Conservation (phyloP, 2,329 filamentous ascomycete genomes). For the Thelonectria blattea region DNA sequence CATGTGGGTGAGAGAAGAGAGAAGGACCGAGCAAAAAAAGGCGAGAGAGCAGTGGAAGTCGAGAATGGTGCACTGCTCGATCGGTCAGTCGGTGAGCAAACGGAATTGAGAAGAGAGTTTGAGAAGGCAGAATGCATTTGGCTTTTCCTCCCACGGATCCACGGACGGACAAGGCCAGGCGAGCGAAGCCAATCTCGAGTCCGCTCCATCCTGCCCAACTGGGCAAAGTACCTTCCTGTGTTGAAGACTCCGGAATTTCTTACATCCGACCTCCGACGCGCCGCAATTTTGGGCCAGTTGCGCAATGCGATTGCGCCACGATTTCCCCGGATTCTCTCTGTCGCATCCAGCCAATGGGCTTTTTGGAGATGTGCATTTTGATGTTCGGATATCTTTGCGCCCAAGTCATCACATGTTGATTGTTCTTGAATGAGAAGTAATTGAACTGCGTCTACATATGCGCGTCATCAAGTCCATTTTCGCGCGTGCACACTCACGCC, state of each 20-base stretch:
- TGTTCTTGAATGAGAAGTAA: not conserved
- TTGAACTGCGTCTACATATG: not conserved
- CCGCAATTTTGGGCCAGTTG: conserved; percentile 3
- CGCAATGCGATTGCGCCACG: conserved; percentile 19
- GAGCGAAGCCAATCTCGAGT: conserved; percentile 23
- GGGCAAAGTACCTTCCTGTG: conserved; percentile 17
- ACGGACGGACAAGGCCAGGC: conserved; percentile 17
- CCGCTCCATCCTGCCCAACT: conserved; percentile 13
- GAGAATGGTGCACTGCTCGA: not conserved
- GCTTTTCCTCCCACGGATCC: conserved; percentile 22
- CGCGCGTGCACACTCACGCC: too few relatives aligned
- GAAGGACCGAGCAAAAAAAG: conserved; percentile 18
- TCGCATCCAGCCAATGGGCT: conserved; percentile 11
- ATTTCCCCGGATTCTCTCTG: conserved; percentile 26
- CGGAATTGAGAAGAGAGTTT: not conserved
- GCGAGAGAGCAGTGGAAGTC: conserved; percentile 14
- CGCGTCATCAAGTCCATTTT: too few relatives aligned
- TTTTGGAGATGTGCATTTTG: not conserved
- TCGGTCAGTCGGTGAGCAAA: not conserved
- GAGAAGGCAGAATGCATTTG: conserved; percentile 22
- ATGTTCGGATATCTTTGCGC: not conserved
- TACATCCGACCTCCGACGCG: conserved; percentile 19
- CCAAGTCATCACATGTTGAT: not conserved
- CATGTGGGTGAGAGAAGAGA: conserved; percentile 32
- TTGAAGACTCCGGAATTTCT: conserved; percentile 23